These are phyloP conservation scores for Solanum hybrid DNA, from an alignment of 305 asterid species.

Conservation along the genomic window DNA sequence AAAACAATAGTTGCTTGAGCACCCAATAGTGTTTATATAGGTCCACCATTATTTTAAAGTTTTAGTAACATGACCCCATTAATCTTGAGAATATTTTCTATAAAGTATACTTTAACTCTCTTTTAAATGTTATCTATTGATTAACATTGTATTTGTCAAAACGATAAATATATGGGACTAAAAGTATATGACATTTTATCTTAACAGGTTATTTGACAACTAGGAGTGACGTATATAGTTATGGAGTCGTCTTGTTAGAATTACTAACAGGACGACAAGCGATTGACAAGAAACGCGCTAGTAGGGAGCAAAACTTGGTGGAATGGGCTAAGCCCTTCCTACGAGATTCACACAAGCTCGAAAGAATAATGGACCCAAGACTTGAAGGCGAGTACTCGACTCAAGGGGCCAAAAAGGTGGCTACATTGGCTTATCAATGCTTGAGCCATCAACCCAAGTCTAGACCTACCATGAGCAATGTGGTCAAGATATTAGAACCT, in stretches of 20 bases:
- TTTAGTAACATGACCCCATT: neutral
- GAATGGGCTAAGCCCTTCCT: constrained; percentile 75
- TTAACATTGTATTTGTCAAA: neutral
- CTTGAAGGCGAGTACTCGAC: constrained; percentile 67
- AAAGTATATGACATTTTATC: neutral
- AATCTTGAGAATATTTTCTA: neutral
- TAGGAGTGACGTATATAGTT: constrained; percentile 73
- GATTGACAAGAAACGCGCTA: constrained; percentile 50
- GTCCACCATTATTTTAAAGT: neutral
- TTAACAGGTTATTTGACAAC: constrained; percentile 65
- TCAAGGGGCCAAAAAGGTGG: constrained; percentile 59
- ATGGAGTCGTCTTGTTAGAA: constrained; percentile 71
- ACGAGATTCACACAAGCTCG: constrained; percentile 52
- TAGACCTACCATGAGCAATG: constrained; percentile 61
- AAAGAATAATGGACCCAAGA: constrained; percentile 44
- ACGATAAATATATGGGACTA: neutral
- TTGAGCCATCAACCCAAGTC: constrained; percentile 45
- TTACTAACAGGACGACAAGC: constrained; percentile 56
- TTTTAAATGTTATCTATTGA: neutral
- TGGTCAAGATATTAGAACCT: constrained; percentile 51
- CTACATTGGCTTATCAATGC: constrained; percentile 58
- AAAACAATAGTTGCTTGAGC: neutral
- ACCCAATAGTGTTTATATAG: neutral
- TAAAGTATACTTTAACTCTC: neutral
- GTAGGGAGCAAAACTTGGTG: constrained; percentile 55